Conservation (phyloP, 768 basidiomycete species). For the Leucosporidium yakuticum region DNA sequence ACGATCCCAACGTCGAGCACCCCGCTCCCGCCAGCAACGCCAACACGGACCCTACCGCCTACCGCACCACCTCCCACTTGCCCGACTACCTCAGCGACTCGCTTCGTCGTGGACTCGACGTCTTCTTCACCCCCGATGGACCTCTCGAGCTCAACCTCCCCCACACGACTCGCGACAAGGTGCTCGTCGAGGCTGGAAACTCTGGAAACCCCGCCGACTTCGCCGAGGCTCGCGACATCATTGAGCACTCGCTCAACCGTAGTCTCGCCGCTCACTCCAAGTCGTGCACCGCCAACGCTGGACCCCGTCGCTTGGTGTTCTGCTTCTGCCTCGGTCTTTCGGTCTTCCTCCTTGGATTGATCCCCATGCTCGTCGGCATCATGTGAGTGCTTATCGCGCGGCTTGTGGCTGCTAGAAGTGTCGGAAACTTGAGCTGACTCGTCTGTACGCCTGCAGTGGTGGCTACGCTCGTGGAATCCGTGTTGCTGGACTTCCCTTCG, state of each 20-base stretch:
- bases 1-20: slow-evolving; percentile 10
- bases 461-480: slow-evolving; percentile 24
- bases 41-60: slow-evolving; percentile 24
- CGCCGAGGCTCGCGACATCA: slow-evolving; percentile 28
- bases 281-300: slow-evolving; percentile 27
- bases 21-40: neutral
- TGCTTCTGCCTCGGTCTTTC: slow-evolving; percentile 31
- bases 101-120: slow-evolving; percentile 33
- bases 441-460: neutral
- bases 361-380: slow-evolving; percentile 29
- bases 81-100: slow-evolving; percentile 35
- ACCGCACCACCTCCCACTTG: slow-evolving; percentile 20
- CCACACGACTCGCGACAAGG: slow-evolving; percentile 24
- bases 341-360: slow-evolving; percentile 23
- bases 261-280: slow-evolving; percentile 19
- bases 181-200: slow-evolving; percentile 32
- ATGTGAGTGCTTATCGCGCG: slow-evolving; percentile 2
- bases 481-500: slow-evolving; percentile 28
- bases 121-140: slow-evolving; percentile 33
- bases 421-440: neutral
- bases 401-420: no score
- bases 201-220: slow-evolving; percentile 29
- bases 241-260: slow-evolving; percentile 32
- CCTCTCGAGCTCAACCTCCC: slow-evolving; percentile 35
- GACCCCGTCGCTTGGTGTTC: slow-evolving; percentile 25